Base-by-base conservation (phyloP, 805 yeast genomes). In the Kodamaea lidongshanica region DNA sequence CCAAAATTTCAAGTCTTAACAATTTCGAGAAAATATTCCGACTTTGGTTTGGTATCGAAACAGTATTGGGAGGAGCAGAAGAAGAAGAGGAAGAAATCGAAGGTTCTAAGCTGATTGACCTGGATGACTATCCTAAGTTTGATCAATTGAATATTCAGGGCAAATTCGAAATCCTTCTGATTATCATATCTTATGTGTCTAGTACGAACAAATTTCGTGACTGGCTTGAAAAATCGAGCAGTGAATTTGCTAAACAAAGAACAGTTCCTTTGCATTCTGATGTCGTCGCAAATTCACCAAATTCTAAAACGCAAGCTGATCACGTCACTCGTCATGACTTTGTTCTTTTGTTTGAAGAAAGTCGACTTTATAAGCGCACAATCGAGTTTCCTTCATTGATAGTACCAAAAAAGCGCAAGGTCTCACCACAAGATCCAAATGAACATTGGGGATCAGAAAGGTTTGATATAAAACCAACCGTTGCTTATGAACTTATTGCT, bases 81-180 rank as follows among this genome's bases (percentile, higher is more conserved):
- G 53, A 43, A n/a, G 50, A 41, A 2, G 42, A 34, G 6, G 45
- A 28, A 12, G 37, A 23, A 23, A 38, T 26, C 45, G 44, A 50
- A 6, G 48, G 34, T 12, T n/a, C n/a, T 8, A n/a, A 8, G 10
- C 21, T 8, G 10, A 8, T 8, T 19, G 21, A 19, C 21, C 38
- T 37, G 15, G 39, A 34, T 3, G 35, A 37, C 11, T 48, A 48
- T n/a, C 50, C 52, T 32, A 37, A 47, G 33, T 73, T 69, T 41
- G 64, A 65, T 21, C 31, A 46, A 8, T 51, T 75, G 14, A 52
- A 56, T 6, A 44, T 74, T 5, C 41, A 49, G 3, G 74, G 66
- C n/a, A 71, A 73, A 39, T 56, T 75, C 32, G 72, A 70, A 20
- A 56, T 75, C 4, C 44, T 74, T 4, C 67, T 65, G 40, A 47